Base-by-base conservation (phyloP, 495 filamentous ascomycete species). In the Corynascus novoguineensis region DNA sequence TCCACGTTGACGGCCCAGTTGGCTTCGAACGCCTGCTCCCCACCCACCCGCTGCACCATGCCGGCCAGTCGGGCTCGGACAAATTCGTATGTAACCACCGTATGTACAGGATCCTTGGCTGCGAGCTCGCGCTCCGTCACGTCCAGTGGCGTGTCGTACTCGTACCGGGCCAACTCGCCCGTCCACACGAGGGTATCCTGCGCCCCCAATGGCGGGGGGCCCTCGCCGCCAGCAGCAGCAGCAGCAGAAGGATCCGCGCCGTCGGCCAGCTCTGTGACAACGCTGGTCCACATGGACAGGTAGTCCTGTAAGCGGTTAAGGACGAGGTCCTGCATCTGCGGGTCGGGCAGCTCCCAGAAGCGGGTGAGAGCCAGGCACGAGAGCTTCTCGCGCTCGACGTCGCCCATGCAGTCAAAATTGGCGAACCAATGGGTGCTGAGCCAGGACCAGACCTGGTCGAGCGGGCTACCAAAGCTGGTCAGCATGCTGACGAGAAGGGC, bases 1-100 rank as follows among this genome's bases (percentile, higher is more conserved):
- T 97, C 93, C 32, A 97, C 89, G 74, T 95, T 89, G n/a, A 78
- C 78, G n/a, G 88, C 70, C 86, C 87, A 97, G 42, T 88, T 79
- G 42, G 81, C 78, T 70, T 86, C 78, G 70, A 97, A 96, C 15
- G 70, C 75, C 63, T 85, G 78, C 49, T 83, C 80, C 2, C 92
- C 90, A 4, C 92, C 92, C 56, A 77, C 81, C 5, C 77, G 72
- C 53, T 71, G 73, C 55, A 96, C 81, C n/a, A 87, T 73, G 1
- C 78, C 71, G n/a, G 79, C 73, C 50, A 97, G 64, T 31, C 83
- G 78, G 38, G 84, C 78, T 52, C 81, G 81, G 12, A 96, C 77
- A 66, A 89, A 95, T 9, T 79, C 74, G 27, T 82, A 84, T 6
- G 88, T 82, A 42, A 86, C 81, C 40, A 92, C 73, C 19, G 74